Evolutionary conservation across 305 asterid genomes (phyloP), one percentile per base, ranked within the genome.

Genomic region (Fraxinus sp.): DNA sequence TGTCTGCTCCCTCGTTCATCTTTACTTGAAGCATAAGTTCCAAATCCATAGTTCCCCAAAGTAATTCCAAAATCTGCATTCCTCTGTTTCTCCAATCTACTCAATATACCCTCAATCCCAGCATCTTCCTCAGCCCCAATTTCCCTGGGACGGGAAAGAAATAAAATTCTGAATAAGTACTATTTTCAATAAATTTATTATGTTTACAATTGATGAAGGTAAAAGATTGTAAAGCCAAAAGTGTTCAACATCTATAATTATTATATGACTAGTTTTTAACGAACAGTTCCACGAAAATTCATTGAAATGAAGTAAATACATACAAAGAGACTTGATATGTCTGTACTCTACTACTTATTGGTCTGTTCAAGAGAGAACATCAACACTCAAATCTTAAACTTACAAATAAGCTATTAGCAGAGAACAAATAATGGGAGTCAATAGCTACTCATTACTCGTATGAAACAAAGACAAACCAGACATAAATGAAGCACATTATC

Each of bases 51-150:
- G 79, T 83, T 86, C 76, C 78, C 90, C 70, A 87, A 76, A 85
- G 86, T 76, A 78, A 88, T 84, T 80, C 91, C 94, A 55, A 93
- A 79, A 64, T 92, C 86, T 1, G 62, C 88, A 79, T 78, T 89
- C 91, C 97, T 92, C 87, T 94, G 94, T 85, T 91, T 94, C 90
- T 91, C 94, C 86, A 96, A 85, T 84, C 98, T 87, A 80, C 89
- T 90, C 90, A 94, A 79, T 86, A 96, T 94, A 77, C 97, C 98
- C 24, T 88, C 92, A 82, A 94, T 84, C 49, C 93, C 97, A 5
- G 85, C 80, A 80, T 87, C 93, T 87, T 85, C 90, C 74, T 86
- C 91, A 74, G 85, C 82, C 84, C 80, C 87, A 71, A 32, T 77
- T 78, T 90, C 92, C 83, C 98, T 96, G 84, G 73, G 82, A 71